These are phyloP conservation scores for Poronia punctata DNA, from an alignment of 495 filamentous ascomycete genomes.

Conservation along the genomic window DNA sequence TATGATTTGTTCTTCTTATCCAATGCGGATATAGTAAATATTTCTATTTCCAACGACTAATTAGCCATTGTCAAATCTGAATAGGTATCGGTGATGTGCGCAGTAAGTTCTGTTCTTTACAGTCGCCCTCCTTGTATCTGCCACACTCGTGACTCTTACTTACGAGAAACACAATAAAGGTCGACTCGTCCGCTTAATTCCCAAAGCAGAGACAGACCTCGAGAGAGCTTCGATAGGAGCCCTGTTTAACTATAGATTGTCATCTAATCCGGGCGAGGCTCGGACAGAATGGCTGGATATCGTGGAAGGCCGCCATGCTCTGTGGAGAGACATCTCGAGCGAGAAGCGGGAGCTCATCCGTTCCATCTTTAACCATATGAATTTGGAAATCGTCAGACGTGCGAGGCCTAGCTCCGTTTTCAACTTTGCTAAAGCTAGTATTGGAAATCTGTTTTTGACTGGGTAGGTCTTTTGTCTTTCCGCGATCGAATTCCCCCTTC, in stretches of 20 bases:
- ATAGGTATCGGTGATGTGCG: conserved; percentile 81
- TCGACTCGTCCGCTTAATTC: conserved; percentile 86
- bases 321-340: conserved; percentile 71
- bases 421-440: conserved; percentile 79
- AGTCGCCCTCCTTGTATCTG: background rate
- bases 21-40: background rate
- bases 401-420: conserved; percentile 70
- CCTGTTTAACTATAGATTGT: conserved; percentile 81
- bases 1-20: background rate
- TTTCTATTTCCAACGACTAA: background rate
- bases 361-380: conserved; percentile 78
- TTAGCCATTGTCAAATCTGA: background rate
- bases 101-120: too few species aligned
- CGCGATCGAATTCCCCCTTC: too few species aligned
- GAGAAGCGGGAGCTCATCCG: conserved; percentile 89
- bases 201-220: conserved; percentile 49
- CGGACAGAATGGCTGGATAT: conserved; percentile 80
- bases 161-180: conserved; percentile 36
- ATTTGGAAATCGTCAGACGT: conserved; percentile 86
- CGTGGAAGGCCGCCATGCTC: conserved; percentile 66
- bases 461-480: conserved; percentile 28
- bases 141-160: background rate
- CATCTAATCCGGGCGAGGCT: conserved; percentile 46
- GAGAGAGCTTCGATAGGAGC: conserved; percentile 67
- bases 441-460: conserved; percentile 93